Percentiles rank a stretch among this genome's conserved stretches.
phyloP scores from a whole-genome alignment of 495 filamentous ascomycete genomes.

The Beverwykella pulmonaria region DNA sequence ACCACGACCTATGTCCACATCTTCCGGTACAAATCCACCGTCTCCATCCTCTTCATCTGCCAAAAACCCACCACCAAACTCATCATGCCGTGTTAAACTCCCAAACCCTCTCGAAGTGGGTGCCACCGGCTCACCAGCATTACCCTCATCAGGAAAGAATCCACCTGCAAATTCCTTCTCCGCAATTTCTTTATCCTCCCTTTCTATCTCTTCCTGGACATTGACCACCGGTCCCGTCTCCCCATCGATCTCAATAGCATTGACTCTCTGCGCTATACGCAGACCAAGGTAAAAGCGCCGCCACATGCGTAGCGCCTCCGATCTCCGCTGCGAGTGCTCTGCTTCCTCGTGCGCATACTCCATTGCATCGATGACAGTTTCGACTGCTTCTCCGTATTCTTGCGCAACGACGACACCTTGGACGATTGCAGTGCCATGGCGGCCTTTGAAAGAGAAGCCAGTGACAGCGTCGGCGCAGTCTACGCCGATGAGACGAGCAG shows the following conservation, averaged over 20 bases:
- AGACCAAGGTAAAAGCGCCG: conserved; percentile 72
- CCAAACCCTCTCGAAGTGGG: background rate
- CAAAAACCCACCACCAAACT: conserved; percentile 12
- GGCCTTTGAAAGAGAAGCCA: conserved; percentile 82
- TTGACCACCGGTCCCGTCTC: conserved; percentile 38
- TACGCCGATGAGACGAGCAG: conserved; percentile 75
- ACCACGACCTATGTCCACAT: conserved; percentile 15
- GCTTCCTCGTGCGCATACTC: conserved; percentile 61
- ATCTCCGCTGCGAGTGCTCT: conserved; percentile 58
- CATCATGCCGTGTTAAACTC: background rate
- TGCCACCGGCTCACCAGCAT: conserved; percentile 6
- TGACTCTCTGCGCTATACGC: conserved; percentile 76
- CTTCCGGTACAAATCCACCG: conserved; percentile 22
- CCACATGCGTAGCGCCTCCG: conserved; percentile 71
- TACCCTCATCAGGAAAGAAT: conserved; percentile 39
- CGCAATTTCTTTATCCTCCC: conserved; percentile 26
- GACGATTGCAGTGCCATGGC: conserved; percentile 77
- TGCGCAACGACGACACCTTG: conserved; percentile 73
- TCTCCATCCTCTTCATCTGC: conserved; percentile 4
- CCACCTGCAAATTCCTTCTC: conserved; percentile 35
- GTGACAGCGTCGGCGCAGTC: conserved; percentile 90
- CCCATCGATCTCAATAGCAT: conserved; percentile 61
- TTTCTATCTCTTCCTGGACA: conserved; percentile 31
- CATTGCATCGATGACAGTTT: conserved; percentile 66
- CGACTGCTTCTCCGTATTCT: conserved; percentile 71